Percentiles rank a stretch among this genome's conserved stretches.
These are phyloP conservation scores for Paecilomyces formosus DNA, from an alignment of 2,329 filamentous ascomycete genomes.

Conservation along the genomic window DNA sequence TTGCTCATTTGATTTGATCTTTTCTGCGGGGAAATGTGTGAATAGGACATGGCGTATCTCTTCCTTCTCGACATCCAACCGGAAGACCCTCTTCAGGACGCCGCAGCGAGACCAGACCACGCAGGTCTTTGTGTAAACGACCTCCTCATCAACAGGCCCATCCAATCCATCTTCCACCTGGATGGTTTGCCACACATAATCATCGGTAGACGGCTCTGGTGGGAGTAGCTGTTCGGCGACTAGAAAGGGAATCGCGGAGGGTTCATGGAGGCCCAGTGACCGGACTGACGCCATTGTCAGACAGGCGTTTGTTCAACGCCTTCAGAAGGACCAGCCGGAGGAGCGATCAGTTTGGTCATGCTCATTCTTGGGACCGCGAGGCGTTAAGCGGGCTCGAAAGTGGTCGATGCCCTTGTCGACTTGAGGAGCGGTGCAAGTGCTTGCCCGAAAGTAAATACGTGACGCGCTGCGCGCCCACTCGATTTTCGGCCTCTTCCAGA, in stretches of 20 bases:
- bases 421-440: not conserved
- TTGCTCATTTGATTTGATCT: constrained; percentile 9
- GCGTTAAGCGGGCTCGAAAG: not conserved
- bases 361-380: constrained; percentile 1
- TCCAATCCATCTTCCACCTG: constrained; percentile 37
- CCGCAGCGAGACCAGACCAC: constrained; percentile 88
- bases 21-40: constrained; percentile 63
- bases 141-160: constrained; percentile 61
- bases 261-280: constrained; percentile 85
- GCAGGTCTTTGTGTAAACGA: constrained; percentile 65
- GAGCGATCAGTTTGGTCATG: constrained; percentile 1
- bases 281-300: constrained; percentile 75
- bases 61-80: constrained; percentile 80
- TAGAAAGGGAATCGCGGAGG: constrained; percentile 74
- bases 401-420: not conserved
- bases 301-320: not conserved
- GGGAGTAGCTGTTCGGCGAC: constrained; percentile 72
- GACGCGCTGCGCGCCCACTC: constrained; percentile 6
- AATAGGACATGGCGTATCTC: constrained; percentile 77
- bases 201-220: constrained; percentile 53
- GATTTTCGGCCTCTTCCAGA: constrained; percentile 4
- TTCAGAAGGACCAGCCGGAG: not conserved
- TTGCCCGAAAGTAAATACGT: constrained; percentile 5
- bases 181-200: constrained; percentile 69
- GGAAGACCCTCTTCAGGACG: constrained; percentile 76